Evolutionary conservation across 495 filamentous ascomycete species (phyloP).

Genomic region (Penicillium pancosmium): DNA sequence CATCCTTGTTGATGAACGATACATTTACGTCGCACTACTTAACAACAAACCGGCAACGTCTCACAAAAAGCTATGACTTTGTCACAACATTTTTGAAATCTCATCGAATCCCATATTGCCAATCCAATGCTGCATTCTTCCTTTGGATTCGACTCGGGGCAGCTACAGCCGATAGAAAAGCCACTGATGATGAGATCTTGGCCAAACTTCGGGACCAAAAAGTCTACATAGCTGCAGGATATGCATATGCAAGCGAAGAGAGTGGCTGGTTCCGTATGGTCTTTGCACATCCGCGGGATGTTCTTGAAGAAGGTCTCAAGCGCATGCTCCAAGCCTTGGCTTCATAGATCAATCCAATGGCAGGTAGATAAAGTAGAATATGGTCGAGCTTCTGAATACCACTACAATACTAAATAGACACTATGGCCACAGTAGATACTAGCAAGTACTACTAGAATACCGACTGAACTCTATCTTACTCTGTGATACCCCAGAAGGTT

Average conservation of each 20-base stretch:
- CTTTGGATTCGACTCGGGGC: conserved; percentile 17
- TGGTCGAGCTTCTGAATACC: too few species aligned
- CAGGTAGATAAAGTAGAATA: too few species aligned
- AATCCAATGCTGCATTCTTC: conserved; percentile 21
- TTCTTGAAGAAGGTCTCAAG: conserved; percentile 17
- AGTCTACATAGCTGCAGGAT: conserved; percentile 17
- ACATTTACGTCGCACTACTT: conserved; percentile 7
- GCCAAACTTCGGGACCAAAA: conserved; percentile 12
- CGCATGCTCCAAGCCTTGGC: conserved; percentile 5
- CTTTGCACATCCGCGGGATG: conserved; percentile 18
- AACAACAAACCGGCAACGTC: conserved; percentile 4
- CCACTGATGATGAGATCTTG: conserved; percentile 13
- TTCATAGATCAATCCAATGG: not conserved
- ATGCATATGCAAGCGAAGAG: conserved; percentile 16
- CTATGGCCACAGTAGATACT: too few species aligned
- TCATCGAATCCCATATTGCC: conserved; percentile 14
- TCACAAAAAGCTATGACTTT: conserved; percentile 15
- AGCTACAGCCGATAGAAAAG: not conserved
- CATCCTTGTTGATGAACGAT: conserved; percentile 15
- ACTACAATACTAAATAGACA: too few species aligned
- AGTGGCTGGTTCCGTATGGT: conserved; percentile 23
- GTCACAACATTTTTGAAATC: conserved; percentile 4
- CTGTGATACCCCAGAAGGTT: too few species aligned
- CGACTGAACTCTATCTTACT: too few species aligned
- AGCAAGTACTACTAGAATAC: too few species aligned